Conservation (phyloP, 371 early-diverging fungal species). For the Thermomucor indicae-seudaticae region DNA sequence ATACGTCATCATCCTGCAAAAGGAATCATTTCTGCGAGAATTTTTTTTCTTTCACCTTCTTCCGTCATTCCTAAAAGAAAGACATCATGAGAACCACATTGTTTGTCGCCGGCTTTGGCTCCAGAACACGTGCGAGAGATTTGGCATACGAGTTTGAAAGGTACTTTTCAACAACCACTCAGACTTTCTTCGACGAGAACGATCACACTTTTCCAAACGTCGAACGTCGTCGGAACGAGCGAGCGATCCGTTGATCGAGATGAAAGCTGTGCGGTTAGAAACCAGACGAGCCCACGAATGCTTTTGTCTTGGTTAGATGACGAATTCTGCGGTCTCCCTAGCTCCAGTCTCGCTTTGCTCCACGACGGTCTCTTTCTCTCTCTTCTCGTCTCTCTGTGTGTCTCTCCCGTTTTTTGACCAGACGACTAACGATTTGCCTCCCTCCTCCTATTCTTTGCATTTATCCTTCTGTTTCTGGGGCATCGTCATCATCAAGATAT, state of each 20-base stretch:
- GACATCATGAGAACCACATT: conserved; percentile 48
- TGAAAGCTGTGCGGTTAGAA: no score
- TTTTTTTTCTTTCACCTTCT: background rate
- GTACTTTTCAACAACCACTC: conserved; percentile 39
- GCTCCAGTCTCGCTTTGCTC: no score
- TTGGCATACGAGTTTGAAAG: conserved; percentile 85
- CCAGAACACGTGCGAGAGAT: conserved; percentile 70
- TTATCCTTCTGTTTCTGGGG: background rate
- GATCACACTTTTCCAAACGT: background rate
- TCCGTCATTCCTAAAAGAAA: background rate
- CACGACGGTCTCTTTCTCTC: no score
- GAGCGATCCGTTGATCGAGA: no score
- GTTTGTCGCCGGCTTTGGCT: conserved; percentile 72
- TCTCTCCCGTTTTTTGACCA: no score
- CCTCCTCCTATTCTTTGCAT: background rate
- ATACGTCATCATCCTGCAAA: no score
- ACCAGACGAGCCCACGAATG: no score
- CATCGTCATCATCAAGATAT: conserved; percentile 47
- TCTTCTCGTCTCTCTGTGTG: no score
- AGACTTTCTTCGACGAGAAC: background rate
- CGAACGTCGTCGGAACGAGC: conserved; percentile 1
- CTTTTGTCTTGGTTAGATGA: no score
- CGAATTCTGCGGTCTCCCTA: no score
- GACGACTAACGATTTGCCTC: background rate
- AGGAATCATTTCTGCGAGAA: background rate